Evolutionary conservation across 164 flowering plant species (phyloP), one percentile per base, ranked within the genome.

Genomic region (Tetracentron sinense): DNA sequence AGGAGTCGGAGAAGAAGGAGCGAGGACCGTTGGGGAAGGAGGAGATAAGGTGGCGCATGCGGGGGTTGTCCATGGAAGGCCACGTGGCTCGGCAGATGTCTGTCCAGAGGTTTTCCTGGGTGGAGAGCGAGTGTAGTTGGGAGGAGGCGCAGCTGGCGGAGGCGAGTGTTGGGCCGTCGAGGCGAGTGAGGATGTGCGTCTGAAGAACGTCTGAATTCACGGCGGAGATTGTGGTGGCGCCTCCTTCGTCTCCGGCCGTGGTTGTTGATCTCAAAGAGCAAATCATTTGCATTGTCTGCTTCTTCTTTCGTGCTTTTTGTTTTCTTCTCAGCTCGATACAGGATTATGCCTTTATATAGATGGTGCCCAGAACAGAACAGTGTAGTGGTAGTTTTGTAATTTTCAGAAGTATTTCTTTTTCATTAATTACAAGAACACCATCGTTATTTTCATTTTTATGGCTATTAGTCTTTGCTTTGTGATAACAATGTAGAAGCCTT

Each of bases 1-100:
- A 90, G 11, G 87, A 71, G 65, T 88, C 87, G 67, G 93, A 83
- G 83, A 74, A 86, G 75, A 88, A 77, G 1, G 92, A 82, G 26
- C 83, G 87, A 77, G 76, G 79, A 60, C 83, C 84, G 68, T 70
- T 35, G 8, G 84, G 81, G 80, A 85, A 85, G 26, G 74, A 4
- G 63, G 80, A 70, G 76, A 88, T 75, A 71, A 80, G 58, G 46
- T 48, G 14, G 27, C 54, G 60, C 31, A 86, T 56, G 30, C 72
- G 74, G 22, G 82, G 84, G 35, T 77, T 54, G 42, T 56, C 49
- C 17, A 76, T 67, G 21, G 98, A 90, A 0, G 93, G 98, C 92
- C 90, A 90, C 0, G 79, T 74, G 67, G 80, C 16, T 64, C 50
- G 14, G 71, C 87, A 85, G 56, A 87, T 73, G 48, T 74, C 46